Conservation (phyloP, 345 rosid species). For the Arabis alpina region DNA sequence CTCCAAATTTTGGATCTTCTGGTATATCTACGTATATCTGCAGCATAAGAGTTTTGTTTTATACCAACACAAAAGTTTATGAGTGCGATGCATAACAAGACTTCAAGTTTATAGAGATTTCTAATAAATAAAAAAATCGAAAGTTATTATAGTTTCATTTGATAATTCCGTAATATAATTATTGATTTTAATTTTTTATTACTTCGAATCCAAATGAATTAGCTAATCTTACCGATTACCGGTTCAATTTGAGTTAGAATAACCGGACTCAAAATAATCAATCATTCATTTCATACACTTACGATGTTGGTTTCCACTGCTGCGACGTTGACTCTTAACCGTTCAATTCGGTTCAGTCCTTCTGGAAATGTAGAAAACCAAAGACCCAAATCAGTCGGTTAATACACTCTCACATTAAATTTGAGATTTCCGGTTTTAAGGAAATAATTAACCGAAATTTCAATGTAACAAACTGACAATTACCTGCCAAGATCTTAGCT, state of each 20-base stretch:
- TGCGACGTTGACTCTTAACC: slow-evolving; percentile 63
- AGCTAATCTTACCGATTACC: neutral
- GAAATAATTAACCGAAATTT: neutral
- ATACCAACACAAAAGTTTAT: neutral
- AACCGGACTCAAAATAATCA: neutral
- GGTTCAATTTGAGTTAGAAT: neutral
- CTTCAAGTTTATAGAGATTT: too few relatives aligned
- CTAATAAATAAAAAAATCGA: too few relatives aligned
- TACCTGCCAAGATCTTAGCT: slow-evolving; percentile 83
- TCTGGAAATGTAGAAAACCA: slow-evolving; percentile 45
- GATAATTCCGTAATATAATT: neutral
- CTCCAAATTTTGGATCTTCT: slow-evolving; percentile 56
- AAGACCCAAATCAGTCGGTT: slow-evolving; percentile 10
- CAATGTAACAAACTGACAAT: neutral
- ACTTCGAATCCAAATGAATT: neutral
- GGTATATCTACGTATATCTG: slow-evolving; percentile 69
- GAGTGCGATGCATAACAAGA: neutral
- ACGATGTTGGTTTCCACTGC: slow-evolving; percentile 92
- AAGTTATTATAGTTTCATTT: neutral
- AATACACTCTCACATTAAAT: neutral
- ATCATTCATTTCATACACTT: slow-evolving; percentile 42
- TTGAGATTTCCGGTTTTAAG: neutral
- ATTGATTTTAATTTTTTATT: neutral
- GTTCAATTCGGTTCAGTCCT: slow-evolving; percentile 73
- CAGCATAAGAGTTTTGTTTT: neutral